Percentiles rank a stretch among this genome's conserved stretches.
Evolutionary conservation across 257 asterid species (phyloP).

Genomic region (Salvia splendens): DNA sequence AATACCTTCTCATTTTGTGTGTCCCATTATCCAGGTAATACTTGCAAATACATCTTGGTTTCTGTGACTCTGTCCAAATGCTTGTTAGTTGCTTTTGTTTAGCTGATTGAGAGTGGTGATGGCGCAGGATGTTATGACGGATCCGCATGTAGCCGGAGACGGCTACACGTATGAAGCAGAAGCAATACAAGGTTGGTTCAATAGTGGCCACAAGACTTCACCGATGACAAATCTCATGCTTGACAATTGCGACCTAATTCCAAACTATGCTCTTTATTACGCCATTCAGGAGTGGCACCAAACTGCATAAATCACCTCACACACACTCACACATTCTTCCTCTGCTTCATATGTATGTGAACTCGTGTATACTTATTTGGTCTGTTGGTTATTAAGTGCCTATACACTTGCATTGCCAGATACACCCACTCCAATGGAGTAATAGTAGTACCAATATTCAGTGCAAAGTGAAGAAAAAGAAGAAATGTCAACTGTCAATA

Average conservation of each 20-base stretch:
- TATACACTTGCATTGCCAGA: too few species aligned
- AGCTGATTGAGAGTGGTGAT: background rate
- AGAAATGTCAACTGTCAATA: too few species aligned
- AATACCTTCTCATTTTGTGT: conserved; percentile 75
- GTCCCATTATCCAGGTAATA: conserved; percentile 88
- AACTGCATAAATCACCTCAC: conserved; percentile 32
- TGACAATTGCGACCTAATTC: conserved; percentile 70
- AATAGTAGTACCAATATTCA: too few species aligned
- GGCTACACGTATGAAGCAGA: conserved; percentile 94
- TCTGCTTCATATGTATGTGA: too few species aligned
- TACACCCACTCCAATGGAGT: too few species aligned
- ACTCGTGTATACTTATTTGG: too few species aligned
- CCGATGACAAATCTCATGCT: conserved; percentile 95
- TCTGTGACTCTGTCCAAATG: too few species aligned
- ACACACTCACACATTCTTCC: too few species aligned
- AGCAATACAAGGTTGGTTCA: conserved; percentile 86
- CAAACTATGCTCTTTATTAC: conserved; percentile 80
- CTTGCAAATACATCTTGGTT: background rate
- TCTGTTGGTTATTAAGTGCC: background rate
- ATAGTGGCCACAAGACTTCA: conserved; percentile 82
- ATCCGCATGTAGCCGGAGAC: conserved; percentile 88
- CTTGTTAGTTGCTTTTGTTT: background rate
- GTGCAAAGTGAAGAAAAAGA: too few species aligned
- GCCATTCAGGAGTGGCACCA: conserved; percentile 97
- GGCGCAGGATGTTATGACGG: conserved; percentile 86